Evolutionary conservation across 192 early-diverging fungal genomes (phyloP).

Genomic region (Lobosporangium transversale): DNA sequence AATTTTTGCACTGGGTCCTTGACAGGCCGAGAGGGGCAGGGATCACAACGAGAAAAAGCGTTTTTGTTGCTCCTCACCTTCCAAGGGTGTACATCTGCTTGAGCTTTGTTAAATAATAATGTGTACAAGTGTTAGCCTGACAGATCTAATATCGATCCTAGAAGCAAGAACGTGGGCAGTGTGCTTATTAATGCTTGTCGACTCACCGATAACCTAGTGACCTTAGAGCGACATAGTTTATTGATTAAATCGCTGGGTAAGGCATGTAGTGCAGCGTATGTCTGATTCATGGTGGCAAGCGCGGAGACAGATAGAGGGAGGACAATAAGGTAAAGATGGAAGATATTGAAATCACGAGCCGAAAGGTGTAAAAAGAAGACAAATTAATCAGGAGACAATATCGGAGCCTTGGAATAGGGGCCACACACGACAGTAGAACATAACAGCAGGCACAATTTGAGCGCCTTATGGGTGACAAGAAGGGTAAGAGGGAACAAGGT

Average conservation of each 20-base stretch:
- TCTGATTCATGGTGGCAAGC: conserved; percentile 35
- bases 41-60: too few species aligned
- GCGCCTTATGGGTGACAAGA: too few species aligned
- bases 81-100: conserved; percentile 54
- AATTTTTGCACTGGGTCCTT: too few species aligned
- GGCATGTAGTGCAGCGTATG: conserved; percentile 39
- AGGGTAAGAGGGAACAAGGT: too few species aligned
- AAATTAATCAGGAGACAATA: neutral
- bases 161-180: neutral
- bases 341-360: neutral
- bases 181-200: neutral
- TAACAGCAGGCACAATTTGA: too few species aligned
- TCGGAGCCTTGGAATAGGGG: too few species aligned
- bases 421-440: too few species aligned
- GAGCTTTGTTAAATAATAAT: conserved; percentile 16
- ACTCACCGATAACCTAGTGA: conserved; percentile 47
- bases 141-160: neutral
- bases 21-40: too few species aligned
- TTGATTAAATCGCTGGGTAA: conserved; percentile 42
- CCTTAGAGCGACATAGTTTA: conserved; percentile 45
- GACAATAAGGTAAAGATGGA: neutral
- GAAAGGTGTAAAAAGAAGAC: neutral
- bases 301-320: neutral
- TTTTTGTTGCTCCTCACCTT: conserved; percentile 34
- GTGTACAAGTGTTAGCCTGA: neutral